A percentile compares a stretch with the other conserved stretches of the same genome.
These are phyloP conservation scores for Coemansia aciculifera DNA, from an alignment of 192 early-diverging fungal genomes.

Conservation along the genomic window DNA sequence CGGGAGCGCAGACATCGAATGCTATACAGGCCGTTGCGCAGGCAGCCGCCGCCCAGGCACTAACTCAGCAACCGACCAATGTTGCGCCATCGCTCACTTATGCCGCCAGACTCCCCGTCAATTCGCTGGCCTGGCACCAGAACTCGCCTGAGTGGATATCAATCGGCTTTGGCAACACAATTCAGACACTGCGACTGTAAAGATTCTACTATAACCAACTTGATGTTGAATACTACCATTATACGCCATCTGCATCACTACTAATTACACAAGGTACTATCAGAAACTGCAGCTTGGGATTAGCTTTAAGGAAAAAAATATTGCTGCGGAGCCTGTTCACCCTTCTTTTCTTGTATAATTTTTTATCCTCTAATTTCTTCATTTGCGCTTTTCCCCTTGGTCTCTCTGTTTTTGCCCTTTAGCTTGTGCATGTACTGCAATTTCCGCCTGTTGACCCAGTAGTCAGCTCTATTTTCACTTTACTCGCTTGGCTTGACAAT, in stretches of 20 bases:
- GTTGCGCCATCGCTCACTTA: conserved; percentile 72
- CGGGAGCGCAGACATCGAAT: conserved; percentile 24
- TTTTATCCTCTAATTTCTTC: not conserved
- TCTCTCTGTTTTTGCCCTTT: not conserved
- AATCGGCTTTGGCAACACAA: conserved; percentile 78
- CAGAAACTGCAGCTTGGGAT: not conserved
- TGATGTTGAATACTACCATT: not conserved
- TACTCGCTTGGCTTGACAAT: not conserved
- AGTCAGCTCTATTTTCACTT: not conserved
- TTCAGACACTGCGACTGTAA: conserved; percentile 83
- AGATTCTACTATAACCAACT: not conserved
- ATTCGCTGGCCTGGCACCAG: conserved; percentile 81
- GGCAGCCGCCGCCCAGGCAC: conserved; percentile 47
- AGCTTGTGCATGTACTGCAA: not conserved
- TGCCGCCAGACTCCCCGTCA: conserved; percentile 73
- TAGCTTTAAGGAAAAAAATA: not conserved
- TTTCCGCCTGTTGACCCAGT: not conserved
- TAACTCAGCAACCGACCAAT: conserved; percentile 23
- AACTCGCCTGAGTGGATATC: conserved; percentile 84
- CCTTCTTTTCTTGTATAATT: not conserved
- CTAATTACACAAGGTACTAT: not conserved
- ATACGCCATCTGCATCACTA: too few species aligned
- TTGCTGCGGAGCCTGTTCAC: not conserved
- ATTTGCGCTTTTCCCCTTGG: too few species aligned
- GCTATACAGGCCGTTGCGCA: conserved; percentile 56